A percentile compares a stretch with the other conserved stretches of the same genome.
phyloP scores from a whole-genome alignment of 2,329 filamentous ascomycete genomes.

The Dactylellina parvicollis region DNA sequence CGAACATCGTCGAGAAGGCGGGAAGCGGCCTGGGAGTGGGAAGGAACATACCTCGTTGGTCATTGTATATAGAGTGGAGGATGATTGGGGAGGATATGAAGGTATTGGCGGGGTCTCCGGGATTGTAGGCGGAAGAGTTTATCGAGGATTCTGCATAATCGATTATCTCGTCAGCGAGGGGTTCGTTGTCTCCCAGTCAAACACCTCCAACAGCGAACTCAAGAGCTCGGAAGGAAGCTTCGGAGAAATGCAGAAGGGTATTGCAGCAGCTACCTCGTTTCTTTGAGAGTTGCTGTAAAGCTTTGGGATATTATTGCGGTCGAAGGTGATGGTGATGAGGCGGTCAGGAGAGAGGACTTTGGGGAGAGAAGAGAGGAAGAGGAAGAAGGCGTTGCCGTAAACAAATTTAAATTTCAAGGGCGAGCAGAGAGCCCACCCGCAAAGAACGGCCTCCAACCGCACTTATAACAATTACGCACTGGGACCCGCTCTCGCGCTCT shows the following conservation, averaged over 20 bases:
- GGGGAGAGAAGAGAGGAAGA: slow-evolving; percentile 7
- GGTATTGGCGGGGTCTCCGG: slow-evolving; percentile 31
- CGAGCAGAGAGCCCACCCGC: neutral
- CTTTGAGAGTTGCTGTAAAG: slow-evolving; percentile 12
- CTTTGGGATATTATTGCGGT: slow-evolving; percentile 14
- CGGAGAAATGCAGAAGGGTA: slow-evolving; percentile 10
- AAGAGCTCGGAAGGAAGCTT: slow-evolving; percentile 27
- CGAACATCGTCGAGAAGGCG: slow-evolving; percentile 5
- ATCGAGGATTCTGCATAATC: slow-evolving; percentile 54
- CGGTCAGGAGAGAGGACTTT: neutral
- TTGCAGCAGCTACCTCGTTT: slow-evolving; percentile 25
- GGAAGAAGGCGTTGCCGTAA: slow-evolving; percentile 45
- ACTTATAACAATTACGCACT: neutral
- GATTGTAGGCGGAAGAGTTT: slow-evolving; percentile 27
- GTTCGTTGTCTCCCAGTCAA: slow-evolving; percentile 50
- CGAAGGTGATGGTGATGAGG: slow-evolving; percentile 12
- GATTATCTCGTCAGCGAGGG: slow-evolving; percentile 53
- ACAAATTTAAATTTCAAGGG: slow-evolving; percentile 52
- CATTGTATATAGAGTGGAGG: slow-evolving; percentile 46
- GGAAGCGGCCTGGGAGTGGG: neutral
- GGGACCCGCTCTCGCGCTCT: slow-evolving; percentile 4
- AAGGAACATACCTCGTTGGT: slow-evolving; percentile 45
- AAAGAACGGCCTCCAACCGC: too few species aligned
- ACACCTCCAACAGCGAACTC: slow-evolving; percentile 27
- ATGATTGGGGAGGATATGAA: neutral